Percentiles rank a stretch among this genome's conserved stretches.
These are phyloP conservation scores for Volvox carteri DNA, from an alignment of 163 green algal genomes.

Conservation along the genomic window DNA sequence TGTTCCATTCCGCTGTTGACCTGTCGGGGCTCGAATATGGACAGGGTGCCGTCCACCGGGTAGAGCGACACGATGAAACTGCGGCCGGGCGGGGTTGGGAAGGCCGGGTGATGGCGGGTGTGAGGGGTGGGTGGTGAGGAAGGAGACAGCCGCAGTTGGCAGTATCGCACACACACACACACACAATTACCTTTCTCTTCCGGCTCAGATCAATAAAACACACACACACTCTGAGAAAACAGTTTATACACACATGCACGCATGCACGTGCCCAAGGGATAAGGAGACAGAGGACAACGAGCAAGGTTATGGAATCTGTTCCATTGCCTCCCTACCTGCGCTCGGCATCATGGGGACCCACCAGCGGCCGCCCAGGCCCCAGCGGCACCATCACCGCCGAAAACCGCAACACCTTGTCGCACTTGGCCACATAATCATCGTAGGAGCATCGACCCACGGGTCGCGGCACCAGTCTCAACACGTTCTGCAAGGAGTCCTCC, in stretches of 20 bases:
- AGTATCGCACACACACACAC: too few relatives aligned
- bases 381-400: conserved; percentile 51
- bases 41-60: conserved; percentile 73
- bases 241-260: neutral
- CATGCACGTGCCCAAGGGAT: too few relatives aligned
- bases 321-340: conserved; percentile 63
- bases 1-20: conserved; percentile 83
- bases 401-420: conserved; percentile 65
- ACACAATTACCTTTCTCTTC: too few relatives aligned
- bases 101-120: neutral
- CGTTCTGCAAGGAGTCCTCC: conserved; percentile 73
- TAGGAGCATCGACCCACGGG: conserved; percentile 42
- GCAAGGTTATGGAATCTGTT: too few relatives aligned
- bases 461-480: conserved; percentile 66
- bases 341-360: conserved; percentile 55
- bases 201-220: too few relatives aligned
- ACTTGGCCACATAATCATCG: conserved; percentile 60
- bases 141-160: neutral
- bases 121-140: neutral
- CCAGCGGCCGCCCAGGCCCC: conserved; percentile 38
- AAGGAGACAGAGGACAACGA: too few relatives aligned
- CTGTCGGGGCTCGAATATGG: conserved; percentile 75
- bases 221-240: too few relatives aligned
- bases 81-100: conserved; percentile 1
- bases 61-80: conserved; percentile 79